Evolutionary conservation across 495 filamentous ascomycete species (phyloP), one percentile per base, ranked within the genome.

Genomic region (Aspergillus mulundensis): DNA sequence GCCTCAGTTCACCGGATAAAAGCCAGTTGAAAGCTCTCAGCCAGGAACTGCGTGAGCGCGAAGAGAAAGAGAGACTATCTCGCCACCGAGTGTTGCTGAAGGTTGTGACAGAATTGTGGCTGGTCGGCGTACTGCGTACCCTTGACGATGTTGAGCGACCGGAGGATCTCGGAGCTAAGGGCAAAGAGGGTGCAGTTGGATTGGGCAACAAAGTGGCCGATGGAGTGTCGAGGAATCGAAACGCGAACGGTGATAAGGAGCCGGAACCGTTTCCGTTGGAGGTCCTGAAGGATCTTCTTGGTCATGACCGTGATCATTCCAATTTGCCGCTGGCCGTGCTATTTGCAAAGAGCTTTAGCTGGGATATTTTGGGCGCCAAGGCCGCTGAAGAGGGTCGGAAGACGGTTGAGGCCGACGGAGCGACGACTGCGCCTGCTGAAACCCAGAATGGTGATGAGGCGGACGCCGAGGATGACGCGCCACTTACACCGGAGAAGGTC

Each of bases 341-440:
- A 12, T 99, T 99, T 62, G 91, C 95, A 47, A 99, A 97, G 75
- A 86, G 86, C 19, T 99, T 97, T 66, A 87, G 86, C 57, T 99
- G 94, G 91, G 94, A 99, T 75, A 79, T 97, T 23, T 72, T 99
- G 14, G 94, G 94, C 1, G 82, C 90, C 36, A 90, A 86, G 63
- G 63, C 74, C 24, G 74, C 81, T 10, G 79, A 84, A 19, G 90
- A 96, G 54, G 85, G 88, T 12, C 83, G 91, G 56, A 96, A 89
- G 71, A 85, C 82, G 25, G 88, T 95, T 11, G 88, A 90, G 56
- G 89, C 88, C 44, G 91, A 97, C 72, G 91, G 91, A 21, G 81
- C 77, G 16, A 86, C 85, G n/a, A 81, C 78, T 16, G 65, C 70
- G 40, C 73, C 73, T 10, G 72, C 70, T 11, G 77, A 82, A 15